phyloP scores from a whole-genome alignment of 768 basidiomycete species.

The Tylopilus balloui region DNA sequence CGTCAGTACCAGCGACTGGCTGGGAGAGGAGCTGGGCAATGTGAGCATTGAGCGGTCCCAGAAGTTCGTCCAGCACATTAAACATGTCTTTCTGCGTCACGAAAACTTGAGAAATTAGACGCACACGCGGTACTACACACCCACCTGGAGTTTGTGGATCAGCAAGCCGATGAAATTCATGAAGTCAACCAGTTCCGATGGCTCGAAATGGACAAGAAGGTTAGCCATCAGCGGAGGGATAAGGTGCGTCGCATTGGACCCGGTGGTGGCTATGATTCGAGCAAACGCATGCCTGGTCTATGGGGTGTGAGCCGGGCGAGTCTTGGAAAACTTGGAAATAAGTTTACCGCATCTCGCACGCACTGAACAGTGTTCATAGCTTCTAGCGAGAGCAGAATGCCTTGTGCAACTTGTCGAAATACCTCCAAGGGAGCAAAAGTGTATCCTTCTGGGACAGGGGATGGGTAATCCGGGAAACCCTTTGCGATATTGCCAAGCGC shows the following conservation, averaged over 20 bases:
- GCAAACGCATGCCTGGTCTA: constrained; percentile 93
- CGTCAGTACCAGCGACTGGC: constrained; percentile 84
- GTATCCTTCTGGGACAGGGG: constrained; percentile 59
- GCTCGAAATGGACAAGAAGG: constrained; percentile 88
- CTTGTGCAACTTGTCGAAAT: constrained; percentile 82
- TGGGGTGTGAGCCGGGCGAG: constrained; percentile 7
- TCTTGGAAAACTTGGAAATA: not conserved
- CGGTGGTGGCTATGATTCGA: constrained; percentile 85
- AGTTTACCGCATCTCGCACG: constrained; percentile 85
- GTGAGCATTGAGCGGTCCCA: constrained; percentile 81
- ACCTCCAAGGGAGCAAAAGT: constrained; percentile 69
- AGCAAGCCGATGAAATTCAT: constrained; percentile 91
- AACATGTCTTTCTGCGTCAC: constrained; percentile 70
- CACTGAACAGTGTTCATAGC: constrained; percentile 83
- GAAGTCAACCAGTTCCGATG: constrained; percentile 90
- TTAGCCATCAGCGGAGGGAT: constrained; percentile 88
- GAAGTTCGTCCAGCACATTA: constrained; percentile 83
- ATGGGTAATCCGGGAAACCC: constrained; percentile 91
- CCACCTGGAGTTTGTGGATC: constrained; percentile 86
- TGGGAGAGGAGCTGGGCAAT: constrained; percentile 76
- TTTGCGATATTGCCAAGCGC: constrained; percentile 93
- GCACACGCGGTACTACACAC: constrained; percentile 3
- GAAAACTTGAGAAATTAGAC: not conserved
- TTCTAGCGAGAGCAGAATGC: constrained; percentile 81
- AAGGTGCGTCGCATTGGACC: constrained; percentile 77